Evolutionary conservation across 2,329 filamentous ascomycete genomes (phyloP).

Genomic region (Exophiala viscosa): DNA sequence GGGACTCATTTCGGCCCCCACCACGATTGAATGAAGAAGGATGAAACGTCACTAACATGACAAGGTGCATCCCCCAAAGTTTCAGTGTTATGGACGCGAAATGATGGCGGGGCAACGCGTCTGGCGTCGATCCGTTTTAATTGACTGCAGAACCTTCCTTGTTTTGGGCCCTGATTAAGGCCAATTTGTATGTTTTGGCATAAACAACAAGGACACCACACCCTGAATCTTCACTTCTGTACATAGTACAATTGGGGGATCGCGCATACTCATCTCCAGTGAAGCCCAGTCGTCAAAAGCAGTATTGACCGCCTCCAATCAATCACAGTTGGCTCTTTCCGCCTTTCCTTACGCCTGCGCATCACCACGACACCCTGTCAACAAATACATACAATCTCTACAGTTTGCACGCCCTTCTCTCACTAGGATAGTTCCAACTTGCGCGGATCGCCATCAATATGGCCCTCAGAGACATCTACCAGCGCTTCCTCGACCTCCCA

Average conservation of each 20-base stretch:
- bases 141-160: conserved; percentile 15
- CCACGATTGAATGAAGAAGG: neutral
- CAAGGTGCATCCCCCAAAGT: neutral
- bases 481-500: conserved; percentile 67
- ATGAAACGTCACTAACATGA: neutral
- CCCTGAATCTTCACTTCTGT: too few species aligned
- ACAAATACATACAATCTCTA: too few species aligned
- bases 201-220: too few species aligned
- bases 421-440: conserved; percentile 4
- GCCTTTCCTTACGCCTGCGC: too few species aligned
- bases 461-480: conserved; percentile 55
- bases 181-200: too few species aligned
- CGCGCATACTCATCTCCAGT: too few species aligned
- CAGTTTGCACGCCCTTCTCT: neutral
- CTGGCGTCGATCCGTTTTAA: neutral
- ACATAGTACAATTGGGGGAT: too few species aligned
- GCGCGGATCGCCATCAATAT: conserved; percentile 29
- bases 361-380: too few species aligned
- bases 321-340: too few species aligned
- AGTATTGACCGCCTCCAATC: too few species aligned
- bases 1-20: neutral
- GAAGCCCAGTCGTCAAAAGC: too few species aligned
- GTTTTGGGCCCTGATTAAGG: too few species aligned
- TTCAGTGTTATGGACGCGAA: neutral
- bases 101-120: conserved; percentile 2